phyloP scores from a whole-genome alignment of 2,329 filamentous ascomycete genomes.

The Sporothrix pallida region DNA sequence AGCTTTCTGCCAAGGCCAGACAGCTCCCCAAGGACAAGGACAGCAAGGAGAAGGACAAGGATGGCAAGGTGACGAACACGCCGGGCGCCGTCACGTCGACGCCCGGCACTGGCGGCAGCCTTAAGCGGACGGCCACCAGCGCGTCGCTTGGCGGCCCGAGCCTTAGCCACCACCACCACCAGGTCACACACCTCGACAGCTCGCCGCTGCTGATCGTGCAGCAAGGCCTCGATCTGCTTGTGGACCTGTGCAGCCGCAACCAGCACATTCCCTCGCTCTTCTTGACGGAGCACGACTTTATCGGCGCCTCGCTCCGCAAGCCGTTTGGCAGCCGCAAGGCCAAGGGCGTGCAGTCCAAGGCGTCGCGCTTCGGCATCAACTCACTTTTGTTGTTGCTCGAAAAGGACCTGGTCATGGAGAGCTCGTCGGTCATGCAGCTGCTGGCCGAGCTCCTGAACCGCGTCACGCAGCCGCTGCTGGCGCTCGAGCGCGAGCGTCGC shows the following conservation, averaged over 20 bases:
- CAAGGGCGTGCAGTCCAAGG: constrained; percentile 83
- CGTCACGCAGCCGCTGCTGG: constrained; percentile 84
- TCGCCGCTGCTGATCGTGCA: constrained; percentile 95
- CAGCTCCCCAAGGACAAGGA: constrained; percentile 67
- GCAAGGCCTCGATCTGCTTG: constrained; percentile 86
- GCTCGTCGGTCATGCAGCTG: constrained; percentile 94
- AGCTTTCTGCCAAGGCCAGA: constrained; percentile 88
- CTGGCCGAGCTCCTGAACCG: constrained; percentile 85
- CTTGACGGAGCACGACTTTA: constrained; percentile 86
- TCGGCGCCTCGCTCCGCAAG: constrained; percentile 75
- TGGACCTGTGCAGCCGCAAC: constrained; percentile 83
- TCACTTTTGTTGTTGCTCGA: constrained; percentile 86
- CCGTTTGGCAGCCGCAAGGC: constrained; percentile 79
- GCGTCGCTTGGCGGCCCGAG: constrained; percentile 60
- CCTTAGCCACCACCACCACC: not conserved
- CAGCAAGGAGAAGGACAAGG: constrained; percentile 5
- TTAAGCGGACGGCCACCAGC: constrained; percentile 68
- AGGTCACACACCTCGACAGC: constrained; percentile 75
- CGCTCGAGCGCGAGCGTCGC: constrained; percentile 80
- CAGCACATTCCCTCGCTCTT: constrained; percentile 89
- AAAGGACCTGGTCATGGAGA: constrained; percentile 95
- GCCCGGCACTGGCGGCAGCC: constrained; percentile 64
- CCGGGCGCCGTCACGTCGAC: constrained; percentile 67
- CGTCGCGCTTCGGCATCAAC: constrained; percentile 89
- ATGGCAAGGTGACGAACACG: not conserved